Evolutionary conservation across 2,329 filamentous ascomycete species (phyloP).

Genomic region (Colletotrichum limetticola): DNA sequence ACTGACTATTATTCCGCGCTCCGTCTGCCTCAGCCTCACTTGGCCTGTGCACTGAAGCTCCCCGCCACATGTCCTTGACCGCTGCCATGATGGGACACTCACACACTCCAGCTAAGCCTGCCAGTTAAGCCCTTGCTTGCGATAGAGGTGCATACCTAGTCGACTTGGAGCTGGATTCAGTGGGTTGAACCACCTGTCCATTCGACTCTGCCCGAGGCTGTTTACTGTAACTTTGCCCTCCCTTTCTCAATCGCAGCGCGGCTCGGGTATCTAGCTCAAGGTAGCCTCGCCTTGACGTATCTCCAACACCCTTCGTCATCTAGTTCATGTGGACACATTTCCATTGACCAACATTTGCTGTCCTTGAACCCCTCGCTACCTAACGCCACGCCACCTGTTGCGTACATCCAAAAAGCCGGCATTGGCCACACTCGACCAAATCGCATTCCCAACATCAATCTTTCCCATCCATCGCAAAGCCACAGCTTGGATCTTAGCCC

Average conservation of each 20-base stretch:
- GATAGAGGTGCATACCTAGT: conserved; percentile 10
- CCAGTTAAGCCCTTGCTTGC: conserved; percentile 16
- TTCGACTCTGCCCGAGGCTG: conserved; percentile 20
- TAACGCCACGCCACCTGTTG: conserved; percentile 29
- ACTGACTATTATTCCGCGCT: not conserved
- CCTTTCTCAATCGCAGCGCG: conserved; percentile 7
- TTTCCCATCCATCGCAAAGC: conserved; percentile 36
- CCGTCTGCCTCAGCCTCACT: not conserved
- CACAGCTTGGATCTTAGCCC: not conserved
- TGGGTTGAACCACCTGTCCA: conserved; percentile 33
- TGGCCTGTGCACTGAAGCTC: conserved; percentile 4
- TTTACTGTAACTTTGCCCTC: conserved; percentile 10
- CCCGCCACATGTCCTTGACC: not conserved
- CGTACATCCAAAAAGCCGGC: conserved; percentile 9
- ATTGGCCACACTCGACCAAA: conserved; percentile 2
- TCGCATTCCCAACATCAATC: conserved; percentile 2
- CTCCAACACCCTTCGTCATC: not conserved
- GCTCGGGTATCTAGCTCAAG: conserved; percentile 9
- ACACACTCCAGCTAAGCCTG: not conserved
- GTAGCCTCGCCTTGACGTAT: conserved; percentile 6
- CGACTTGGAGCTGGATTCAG: conserved; percentile 7
- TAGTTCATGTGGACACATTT: conserved; percentile 33
- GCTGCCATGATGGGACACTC: not conserved
- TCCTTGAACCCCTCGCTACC: conserved; percentile 26
- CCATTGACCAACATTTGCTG: conserved; percentile 12